These are phyloP conservation scores for Beauveria sp. DNA, from an alignment of 2,329 filamentous ascomycete species.

Conservation along the genomic window DNA sequence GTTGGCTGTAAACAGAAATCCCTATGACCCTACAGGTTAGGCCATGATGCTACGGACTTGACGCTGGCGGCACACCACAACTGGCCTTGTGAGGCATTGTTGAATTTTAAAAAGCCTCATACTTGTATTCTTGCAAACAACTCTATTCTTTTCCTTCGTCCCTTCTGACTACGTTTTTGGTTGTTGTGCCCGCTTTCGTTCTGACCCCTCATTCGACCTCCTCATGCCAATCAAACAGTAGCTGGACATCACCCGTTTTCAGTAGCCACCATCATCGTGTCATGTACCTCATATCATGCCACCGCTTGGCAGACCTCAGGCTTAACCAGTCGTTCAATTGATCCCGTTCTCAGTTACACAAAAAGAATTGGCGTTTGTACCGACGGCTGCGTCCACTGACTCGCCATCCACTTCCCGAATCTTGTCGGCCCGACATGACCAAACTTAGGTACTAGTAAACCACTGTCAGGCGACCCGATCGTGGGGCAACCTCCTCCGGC, in stretches of 20 bases:
- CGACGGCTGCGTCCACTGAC: neutral
- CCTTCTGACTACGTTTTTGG: too few relatives aligned
- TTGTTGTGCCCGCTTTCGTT: neutral
- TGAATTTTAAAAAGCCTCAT: too few relatives aligned
- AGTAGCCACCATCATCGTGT: too few relatives aligned
- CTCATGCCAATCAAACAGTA: too few relatives aligned
- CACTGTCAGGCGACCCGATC: neutral
- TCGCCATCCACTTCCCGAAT: neutral
- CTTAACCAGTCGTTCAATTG: neutral
- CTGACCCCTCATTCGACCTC: neutral
- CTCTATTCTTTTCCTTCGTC: too few relatives aligned
- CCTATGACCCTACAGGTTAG: neutral
- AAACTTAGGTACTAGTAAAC: neutral
- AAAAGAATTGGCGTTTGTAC: neutral
- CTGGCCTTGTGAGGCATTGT: neutral
- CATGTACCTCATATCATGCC: too few relatives aligned
- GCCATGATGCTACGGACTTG: neutral
- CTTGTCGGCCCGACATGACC: slow-evolving; percentile 8
- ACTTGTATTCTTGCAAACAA: too few relatives aligned
- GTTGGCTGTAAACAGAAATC: neutral
- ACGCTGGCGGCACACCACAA: neutral
- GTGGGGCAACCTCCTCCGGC: neutral
- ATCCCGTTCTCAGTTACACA: neutral
- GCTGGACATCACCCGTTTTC: too few relatives aligned
- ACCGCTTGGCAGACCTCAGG: too few relatives aligned